Evolutionary conservation across 768 basidiomycete genomes (phyloP), one percentile per base, ranked within the genome.

Genomic region (Xanthoconium purpureum): DNA sequence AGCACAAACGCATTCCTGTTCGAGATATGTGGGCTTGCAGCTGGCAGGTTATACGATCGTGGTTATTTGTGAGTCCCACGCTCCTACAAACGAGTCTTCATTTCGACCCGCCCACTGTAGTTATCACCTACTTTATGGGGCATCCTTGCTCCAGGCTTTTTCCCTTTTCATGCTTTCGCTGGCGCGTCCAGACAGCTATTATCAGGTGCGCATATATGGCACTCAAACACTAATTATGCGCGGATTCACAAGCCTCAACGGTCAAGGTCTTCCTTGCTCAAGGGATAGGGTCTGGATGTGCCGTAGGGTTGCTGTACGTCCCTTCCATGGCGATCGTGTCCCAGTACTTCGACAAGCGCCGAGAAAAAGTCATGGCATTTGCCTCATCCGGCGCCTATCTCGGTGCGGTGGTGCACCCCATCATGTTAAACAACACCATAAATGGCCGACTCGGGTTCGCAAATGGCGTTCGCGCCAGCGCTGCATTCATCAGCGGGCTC

Each of bases 321-420:
- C 82, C 80, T 6, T 70, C 74, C 15, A 64, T 81, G 59, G 77
- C 75, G 15, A 73, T 84, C 37, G 67, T 80, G 5, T 77, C 78
- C 12, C 84, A 85, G 57, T 79, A 80, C 62, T 87, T 84, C 67
- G 69, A 76, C 30, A 70, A 65, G 28, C 74, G 74, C 29, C 74
- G 79, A 13, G 75, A 78, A 6, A 65, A 84, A 37, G 83, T 80
- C 0, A 81, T 84, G 57, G 80, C 84, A 15, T 70, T 86, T 42
- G 80, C 76, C 36, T 80, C 81, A 14, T 80, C 81, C 17, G 79
- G 79, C 24, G 78, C 83, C n/a, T 82, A 80, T 17, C 64, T 84
- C 14, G 86, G 87, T 3, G 84, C 82, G 12, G 75, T 81, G 24
- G 62, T 87, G 10, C 83, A 85, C 55, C 82, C 84, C 3, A 84